Evolutionary conservation across 108 stramenopile species (phyloP).

Genomic region (Aurantiochytrium sp.): DNA sequence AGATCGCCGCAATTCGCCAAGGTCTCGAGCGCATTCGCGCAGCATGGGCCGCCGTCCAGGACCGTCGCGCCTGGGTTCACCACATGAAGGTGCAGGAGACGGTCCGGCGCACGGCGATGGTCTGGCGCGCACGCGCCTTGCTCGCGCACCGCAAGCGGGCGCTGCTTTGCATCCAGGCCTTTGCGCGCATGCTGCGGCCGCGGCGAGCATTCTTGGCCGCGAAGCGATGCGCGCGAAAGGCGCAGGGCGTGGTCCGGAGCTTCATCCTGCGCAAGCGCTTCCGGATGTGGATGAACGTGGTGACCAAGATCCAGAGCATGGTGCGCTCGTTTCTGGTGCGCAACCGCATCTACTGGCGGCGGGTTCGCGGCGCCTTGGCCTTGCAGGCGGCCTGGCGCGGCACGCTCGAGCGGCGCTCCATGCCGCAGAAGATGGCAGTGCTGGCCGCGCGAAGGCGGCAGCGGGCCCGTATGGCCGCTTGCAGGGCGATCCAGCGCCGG

Average conservation of each 20-base stretch:
- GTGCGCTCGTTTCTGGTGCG: background rate
- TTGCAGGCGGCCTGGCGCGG: background rate
- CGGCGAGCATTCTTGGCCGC: background rate
- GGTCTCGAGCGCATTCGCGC: background rate
- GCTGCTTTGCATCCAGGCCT: background rate
- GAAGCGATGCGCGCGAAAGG: background rate
- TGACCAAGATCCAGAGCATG: background rate
- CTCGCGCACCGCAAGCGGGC: background rate
- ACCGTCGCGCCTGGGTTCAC: background rate
- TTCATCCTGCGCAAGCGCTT: constrained; percentile 6
- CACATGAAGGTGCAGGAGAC: background rate
- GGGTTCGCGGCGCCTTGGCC: background rate
- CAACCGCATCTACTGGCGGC: background rate
- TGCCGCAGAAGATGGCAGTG: background rate
- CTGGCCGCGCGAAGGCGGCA: background rate
- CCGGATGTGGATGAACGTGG: background rate
- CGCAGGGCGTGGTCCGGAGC: background rate
- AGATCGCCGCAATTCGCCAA: background rate
- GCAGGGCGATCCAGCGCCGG: background rate
- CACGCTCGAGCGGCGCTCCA: background rate
- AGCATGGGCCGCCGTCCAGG: background rate
- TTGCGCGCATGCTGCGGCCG: background rate
- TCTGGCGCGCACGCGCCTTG: background rate
- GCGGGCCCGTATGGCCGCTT: background rate
- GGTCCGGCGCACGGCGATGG: background rate